Evolutionary conservation across 306 rosid species (phyloP).

Genomic region (Vicia faba): DNA sequence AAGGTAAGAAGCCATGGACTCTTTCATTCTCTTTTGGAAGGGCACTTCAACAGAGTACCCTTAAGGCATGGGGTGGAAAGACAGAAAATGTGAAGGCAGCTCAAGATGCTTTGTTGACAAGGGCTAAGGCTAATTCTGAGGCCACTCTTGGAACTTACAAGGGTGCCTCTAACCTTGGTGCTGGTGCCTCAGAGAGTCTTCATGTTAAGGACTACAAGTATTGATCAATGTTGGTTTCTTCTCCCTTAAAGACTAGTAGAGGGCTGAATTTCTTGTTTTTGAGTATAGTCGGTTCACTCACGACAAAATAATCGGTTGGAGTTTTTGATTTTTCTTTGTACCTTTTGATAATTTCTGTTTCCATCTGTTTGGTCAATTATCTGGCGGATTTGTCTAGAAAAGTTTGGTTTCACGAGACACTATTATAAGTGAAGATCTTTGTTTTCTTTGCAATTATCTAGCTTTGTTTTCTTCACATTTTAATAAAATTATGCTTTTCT

Average conservation of each 20-base stretch:
- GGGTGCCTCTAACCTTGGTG: conserved; percentile 41
- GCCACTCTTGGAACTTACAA: conserved; percentile 49
- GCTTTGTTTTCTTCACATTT: too few relatives aligned
- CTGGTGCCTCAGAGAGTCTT: conserved; percentile 42
- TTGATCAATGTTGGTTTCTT: conserved; percentile 31
- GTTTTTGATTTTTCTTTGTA: conserved; percentile 7
- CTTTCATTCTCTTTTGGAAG: conserved; percentile 54
- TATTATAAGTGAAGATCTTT: conserved; percentile 11
- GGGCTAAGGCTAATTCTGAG: conserved; percentile 50
- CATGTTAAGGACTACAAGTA: conserved; percentile 43
- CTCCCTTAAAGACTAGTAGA: neutral
- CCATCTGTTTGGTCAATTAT: conserved; percentile 6
- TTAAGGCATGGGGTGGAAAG: conserved; percentile 48
- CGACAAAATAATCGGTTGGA: conserved; percentile 33
- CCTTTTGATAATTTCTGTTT: conserved; percentile 18
- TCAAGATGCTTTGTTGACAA: conserved; percentile 39
- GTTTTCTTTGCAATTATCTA: conserved; percentile 19
- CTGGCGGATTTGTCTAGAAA: too few relatives aligned
- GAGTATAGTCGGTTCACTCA: conserved; percentile 25
- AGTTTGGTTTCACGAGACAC: conserved; percentile 9
- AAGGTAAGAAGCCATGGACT: conserved; percentile 54
- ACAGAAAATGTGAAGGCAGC: conserved; percentile 47
- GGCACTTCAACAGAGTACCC: conserved; percentile 54
- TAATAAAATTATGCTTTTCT: too few relatives aligned
- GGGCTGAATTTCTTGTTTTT: conserved; percentile 16